Evolutionary conservation across 139 green algal genomes (phyloP).

Genomic region (Chlamydomonas sp.): DNA sequence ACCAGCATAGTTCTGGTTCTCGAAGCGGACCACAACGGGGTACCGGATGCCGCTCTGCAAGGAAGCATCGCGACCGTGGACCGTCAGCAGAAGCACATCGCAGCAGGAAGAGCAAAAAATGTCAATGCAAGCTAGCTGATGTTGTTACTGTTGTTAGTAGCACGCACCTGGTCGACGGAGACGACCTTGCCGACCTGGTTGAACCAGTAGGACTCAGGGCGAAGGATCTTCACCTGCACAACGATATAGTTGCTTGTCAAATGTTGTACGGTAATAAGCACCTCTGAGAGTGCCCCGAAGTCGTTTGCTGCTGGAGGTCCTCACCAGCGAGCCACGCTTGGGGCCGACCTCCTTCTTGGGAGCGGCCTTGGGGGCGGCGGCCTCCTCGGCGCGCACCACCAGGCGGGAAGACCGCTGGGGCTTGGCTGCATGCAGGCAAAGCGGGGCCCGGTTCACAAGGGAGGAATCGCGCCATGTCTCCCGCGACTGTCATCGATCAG

Average conservation of each 20-base stretch:
- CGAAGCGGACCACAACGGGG: constrained; percentile 97
- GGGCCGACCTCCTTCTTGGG: constrained; percentile 81
- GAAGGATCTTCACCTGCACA: constrained; percentile 93
- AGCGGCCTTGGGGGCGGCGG: constrained; percentile 55
- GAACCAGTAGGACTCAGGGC: constrained; percentile 99
- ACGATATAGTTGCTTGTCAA: not conserved
- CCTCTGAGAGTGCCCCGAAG: not conserved
- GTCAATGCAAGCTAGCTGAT: no score
- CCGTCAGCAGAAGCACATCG: not conserved
- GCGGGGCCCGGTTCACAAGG: no score
- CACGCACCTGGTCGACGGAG: constrained; percentile 93
- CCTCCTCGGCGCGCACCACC: constrained; percentile 55
- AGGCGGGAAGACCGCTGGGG: constrained; percentile 46
- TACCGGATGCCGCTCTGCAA: constrained; percentile 94
- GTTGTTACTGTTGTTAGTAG: no score
- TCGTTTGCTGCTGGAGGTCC: not conserved
- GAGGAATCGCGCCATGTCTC: no score
- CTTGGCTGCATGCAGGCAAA: constrained; percentile 33
- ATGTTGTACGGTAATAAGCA: not conserved
- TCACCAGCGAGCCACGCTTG: constrained; percentile 83
- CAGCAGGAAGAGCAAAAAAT: not conserved
- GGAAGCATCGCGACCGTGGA: not conserved
- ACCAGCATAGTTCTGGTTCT: constrained; percentile 98
- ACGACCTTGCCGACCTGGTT: constrained; percentile 98
- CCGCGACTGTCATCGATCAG: no score